A percentile compares a stretch with the other conserved stretches of the same genome.
Conservation (phyloP, 495 filamentous ascomycete genomes). For the Talaromyces thailandensis region DNA sequence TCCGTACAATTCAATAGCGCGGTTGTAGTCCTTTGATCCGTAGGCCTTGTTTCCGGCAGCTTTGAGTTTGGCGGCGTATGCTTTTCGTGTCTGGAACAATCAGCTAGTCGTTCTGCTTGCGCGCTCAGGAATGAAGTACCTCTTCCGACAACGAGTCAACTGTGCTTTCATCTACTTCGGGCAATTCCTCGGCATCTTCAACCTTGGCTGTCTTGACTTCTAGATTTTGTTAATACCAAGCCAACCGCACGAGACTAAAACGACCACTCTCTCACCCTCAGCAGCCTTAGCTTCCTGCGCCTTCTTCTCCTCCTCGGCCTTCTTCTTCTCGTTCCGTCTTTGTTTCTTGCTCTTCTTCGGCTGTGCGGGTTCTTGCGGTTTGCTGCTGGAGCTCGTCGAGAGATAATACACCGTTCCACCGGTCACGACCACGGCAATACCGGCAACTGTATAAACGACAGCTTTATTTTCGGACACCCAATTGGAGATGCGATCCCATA, state of each 20-base stretch:
- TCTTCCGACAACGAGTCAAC: conserved; percentile 61
- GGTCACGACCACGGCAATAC: conserved; percentile 83
- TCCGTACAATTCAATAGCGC: conserved; percentile 87
- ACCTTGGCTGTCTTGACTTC: conserved; percentile 45
- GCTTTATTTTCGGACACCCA: conserved; percentile 96
- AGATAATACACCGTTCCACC: conserved; percentile 90
- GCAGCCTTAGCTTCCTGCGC: conserved; percentile 25
- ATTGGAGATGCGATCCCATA: conserved; percentile 82
- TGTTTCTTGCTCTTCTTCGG: conserved; percentile 57
- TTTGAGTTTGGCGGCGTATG: conserved; percentile 85
- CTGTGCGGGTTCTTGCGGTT: conserved; percentile 16
- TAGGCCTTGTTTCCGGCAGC: conserved; percentile 95
- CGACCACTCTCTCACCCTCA: not conserved
- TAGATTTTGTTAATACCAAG: conserved; percentile 6
- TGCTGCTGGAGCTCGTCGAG: conserved; percentile 40
- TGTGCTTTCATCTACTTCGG: conserved; percentile 72
- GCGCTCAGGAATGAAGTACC: conserved; percentile 27
- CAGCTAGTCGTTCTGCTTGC: conserved; percentile 8
- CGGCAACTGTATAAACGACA: conserved; percentile 89
- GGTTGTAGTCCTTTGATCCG: conserved; percentile 79
- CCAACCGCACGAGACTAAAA: not conserved
- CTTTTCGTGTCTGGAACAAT: conserved; percentile 47
- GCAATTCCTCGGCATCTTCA: conserved; percentile 67
- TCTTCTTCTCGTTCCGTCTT: conserved; percentile 48
- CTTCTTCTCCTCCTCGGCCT: conserved; percentile 63